Evolutionary conservation across 129 eudicot genomes (phyloP).

Genomic region (Saposhnikovia divaricata): DNA sequence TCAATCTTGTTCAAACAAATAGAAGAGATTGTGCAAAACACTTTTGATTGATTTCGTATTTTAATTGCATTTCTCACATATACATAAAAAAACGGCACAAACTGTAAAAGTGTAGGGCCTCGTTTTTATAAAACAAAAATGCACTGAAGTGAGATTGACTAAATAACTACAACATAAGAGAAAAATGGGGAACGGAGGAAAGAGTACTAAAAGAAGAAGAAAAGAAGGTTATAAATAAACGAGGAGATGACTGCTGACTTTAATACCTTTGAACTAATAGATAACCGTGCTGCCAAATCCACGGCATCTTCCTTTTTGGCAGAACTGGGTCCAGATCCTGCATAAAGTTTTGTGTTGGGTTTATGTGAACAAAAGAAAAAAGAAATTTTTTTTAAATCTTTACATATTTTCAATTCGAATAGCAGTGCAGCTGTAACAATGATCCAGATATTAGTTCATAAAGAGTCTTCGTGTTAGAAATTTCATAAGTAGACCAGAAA

Average conservation of each 20-base stretch:
- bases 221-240: not conserved
- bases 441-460: not conserved
- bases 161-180: not conserved
- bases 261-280: slow-evolving; percentile 68
- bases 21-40: not conserved
- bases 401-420: not conserved
- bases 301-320: slow-evolving; percentile 55
- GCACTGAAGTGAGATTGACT: not conserved
- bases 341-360: slow-evolving; percentile 15
- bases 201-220: not conserved
- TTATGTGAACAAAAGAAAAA: not conserved
- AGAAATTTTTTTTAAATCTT: not conserved
- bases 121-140: not conserved
- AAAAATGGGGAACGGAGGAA: not conserved
- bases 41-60: not conserved
- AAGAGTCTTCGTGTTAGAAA: slow-evolving; percentile 1
- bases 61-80: not conserved
- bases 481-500: not conserved
- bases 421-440: not conserved
- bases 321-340: slow-evolving; percentile 50
- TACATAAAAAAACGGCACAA: not conserved
- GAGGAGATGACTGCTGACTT: not conserved
- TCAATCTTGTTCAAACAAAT: slow-evolving; percentile 3
- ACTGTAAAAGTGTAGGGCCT: not conserved
- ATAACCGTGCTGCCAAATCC: slow-evolving; percentile 62